phyloP scores from a whole-genome alignment of 192 early-diverging fungal species.

The Borealophlyctis nickersoniae region DNA sequence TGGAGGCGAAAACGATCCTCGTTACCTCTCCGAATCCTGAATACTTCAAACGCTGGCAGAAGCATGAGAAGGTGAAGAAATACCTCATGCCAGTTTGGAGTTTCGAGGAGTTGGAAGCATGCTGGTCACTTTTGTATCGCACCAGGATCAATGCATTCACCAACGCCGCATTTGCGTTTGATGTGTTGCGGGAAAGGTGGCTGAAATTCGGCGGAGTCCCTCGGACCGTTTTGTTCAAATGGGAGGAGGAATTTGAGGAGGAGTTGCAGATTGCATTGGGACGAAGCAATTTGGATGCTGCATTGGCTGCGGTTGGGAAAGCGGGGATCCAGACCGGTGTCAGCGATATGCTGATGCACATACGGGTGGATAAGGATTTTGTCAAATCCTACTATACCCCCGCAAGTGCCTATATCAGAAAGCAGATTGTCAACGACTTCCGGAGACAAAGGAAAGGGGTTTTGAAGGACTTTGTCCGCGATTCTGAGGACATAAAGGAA shows the following conservation, averaged over 20 bases:
- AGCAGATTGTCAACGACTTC: background rate
- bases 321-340: background rate
- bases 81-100: constrained; percentile 3
- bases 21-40: background rate
- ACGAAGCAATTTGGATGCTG: background rate
- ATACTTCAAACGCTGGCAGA: background rate
- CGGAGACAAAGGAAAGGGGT: background rate
- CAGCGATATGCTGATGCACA: constrained; percentile 2
- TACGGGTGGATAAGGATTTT: background rate
- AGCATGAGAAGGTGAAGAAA: background rate
- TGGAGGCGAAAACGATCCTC: background rate
- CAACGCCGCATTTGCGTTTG: background rate
- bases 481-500: background rate
- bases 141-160: background rate
- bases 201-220: constrained; percentile 5
- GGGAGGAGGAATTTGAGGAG: background rate
- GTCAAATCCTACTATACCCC: background rate
- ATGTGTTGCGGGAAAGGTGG: background rate
- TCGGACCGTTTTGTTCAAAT: background rate
- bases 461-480: background rate
- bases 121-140: no score
- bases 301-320: background rate
- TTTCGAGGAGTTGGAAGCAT: constrained; percentile 1
- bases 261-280: constrained; percentile 3
- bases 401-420: background rate